Percentiles rank a stretch among this genome's conserved stretches.
phyloP scores from a whole-genome alignment of 2,329 filamentous ascomycete genomes.

The Amesomyces nigricolor region DNA sequence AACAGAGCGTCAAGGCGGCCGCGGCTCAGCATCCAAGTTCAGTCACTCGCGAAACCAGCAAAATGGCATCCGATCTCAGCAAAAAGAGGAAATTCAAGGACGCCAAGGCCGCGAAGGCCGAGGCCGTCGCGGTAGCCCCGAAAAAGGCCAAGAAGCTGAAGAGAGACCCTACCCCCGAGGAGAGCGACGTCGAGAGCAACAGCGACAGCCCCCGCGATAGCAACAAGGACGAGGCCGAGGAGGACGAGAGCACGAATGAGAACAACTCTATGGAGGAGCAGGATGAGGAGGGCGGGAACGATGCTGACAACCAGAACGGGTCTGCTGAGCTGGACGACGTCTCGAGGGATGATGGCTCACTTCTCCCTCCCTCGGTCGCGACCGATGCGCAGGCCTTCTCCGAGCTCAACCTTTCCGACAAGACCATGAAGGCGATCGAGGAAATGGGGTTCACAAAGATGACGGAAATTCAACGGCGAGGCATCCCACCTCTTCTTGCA shows the following conservation, averaged over 20 bases:
- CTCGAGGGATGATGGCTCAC: constrained; percentile 41
- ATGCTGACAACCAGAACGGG: constrained; percentile 30
- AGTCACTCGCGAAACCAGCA: constrained; percentile 15
- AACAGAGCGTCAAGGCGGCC: too few species aligned
- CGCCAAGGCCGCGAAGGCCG: constrained; percentile 22
- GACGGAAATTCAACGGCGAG: constrained; percentile 88
- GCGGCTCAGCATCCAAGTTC: neutral
- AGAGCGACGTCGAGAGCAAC: constrained; percentile 21
- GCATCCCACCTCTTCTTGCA: constrained; percentile 81
- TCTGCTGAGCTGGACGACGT: constrained; percentile 31
- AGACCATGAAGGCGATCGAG: constrained; percentile 79
- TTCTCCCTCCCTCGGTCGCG: constrained; percentile 53
- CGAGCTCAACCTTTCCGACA: constrained; percentile 79
- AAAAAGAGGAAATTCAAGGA: constrained; percentile 36
- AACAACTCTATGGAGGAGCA: constrained; percentile 12
- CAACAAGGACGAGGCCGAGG: constrained; percentile 15
- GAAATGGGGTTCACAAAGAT: constrained; percentile 93
- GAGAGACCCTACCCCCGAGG: constrained; percentile 23
- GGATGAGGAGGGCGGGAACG: constrained; percentile 25
- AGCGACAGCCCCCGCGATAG: constrained; percentile 13
- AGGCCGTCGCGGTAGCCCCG: constrained; percentile 8
- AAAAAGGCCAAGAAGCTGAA: constrained; percentile 24
- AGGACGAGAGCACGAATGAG: constrained; percentile 2
- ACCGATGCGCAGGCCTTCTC: constrained; percentile 65
- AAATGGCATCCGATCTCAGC: constrained; percentile 30